Conservation (phyloP, 73 alveolate species). For the Effrenium voratum region DNA sequence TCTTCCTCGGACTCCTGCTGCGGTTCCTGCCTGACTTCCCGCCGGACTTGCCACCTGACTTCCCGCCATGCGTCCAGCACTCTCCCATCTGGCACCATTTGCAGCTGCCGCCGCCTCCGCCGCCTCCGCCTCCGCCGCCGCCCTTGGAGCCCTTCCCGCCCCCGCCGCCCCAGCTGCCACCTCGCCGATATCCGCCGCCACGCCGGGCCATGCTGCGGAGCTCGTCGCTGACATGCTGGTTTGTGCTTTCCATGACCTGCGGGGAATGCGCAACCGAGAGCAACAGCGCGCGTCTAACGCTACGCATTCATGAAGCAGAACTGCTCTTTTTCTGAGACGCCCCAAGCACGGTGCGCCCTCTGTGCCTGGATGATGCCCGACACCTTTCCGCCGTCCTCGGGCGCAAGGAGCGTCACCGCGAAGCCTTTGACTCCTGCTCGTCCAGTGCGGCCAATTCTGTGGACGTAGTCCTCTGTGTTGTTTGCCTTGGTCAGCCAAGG, state of each 20-base stretch:
- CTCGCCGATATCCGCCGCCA: slow-evolving; percentile 32
- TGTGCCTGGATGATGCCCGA: slow-evolving; percentile 94
- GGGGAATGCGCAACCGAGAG: neutral
- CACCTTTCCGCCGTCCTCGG: slow-evolving; percentile 95
- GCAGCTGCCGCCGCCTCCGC: slow-evolving; percentile 13
- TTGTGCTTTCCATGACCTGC: slow-evolving; percentile 94
- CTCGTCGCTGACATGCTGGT: slow-evolving; percentile 94
- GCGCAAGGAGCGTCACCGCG: slow-evolving; percentile 94
- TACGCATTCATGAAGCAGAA: no score
- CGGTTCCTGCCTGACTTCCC: slow-evolving; percentile 61
- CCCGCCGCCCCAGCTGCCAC: slow-evolving; percentile 57
- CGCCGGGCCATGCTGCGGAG: slow-evolving; percentile 80
- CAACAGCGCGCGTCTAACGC: no score
- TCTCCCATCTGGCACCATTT: slow-evolving; percentile 71
- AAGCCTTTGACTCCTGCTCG: slow-evolving; percentile 98
- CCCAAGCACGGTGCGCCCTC: neutral
- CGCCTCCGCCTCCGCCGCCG: neutral
- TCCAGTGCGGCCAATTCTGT: slow-evolving; percentile 99
- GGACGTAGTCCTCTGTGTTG: slow-evolving; percentile 99
- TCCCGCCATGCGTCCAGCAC: slow-evolving; percentile 75
- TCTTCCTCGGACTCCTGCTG: slow-evolving; percentile 74
- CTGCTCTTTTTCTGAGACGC: no score
- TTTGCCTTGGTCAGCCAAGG: slow-evolving; percentile 95
- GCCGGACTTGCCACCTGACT: no score
- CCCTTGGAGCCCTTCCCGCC: slow-evolving; percentile 43